Conservation (phyloP, 208 protist species). For the Endotrypanum monterogeii region DNA sequence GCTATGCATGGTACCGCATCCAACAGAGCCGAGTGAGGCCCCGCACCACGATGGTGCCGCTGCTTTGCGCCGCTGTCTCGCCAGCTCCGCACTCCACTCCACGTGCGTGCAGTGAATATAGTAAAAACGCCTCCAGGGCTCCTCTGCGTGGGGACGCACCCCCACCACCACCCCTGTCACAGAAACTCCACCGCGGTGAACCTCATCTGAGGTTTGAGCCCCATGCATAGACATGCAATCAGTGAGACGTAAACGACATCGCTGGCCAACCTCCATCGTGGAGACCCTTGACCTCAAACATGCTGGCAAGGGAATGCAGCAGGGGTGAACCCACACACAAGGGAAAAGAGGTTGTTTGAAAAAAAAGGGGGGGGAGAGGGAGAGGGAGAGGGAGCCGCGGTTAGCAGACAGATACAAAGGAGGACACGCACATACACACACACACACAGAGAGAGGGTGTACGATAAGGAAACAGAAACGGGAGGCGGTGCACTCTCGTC, state of each 20-base stretch:
- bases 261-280: constrained; percentile 44
- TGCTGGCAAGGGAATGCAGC: background rate
- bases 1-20: constrained; percentile 30
- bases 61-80: constrained; percentile 20
- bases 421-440: background rate
- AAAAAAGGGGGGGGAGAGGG: background rate
- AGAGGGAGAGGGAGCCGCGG: too few relatives aligned
- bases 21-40: constrained; percentile 9
- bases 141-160: constrained; percentile 51
- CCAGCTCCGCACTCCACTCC: constrained; percentile 29
- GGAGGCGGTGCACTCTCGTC: too few relatives aligned
- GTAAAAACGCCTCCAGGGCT: constrained; percentile 40
- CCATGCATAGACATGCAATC: constrained; percentile 2
- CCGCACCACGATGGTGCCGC: constrained; percentile 26
- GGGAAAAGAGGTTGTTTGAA: background rate
- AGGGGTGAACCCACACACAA: background rate
- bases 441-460: background rate
- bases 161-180: constrained; percentile 50
- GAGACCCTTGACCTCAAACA: background rate
- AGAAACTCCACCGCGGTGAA: constrained; percentile 7
- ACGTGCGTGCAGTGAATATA: constrained; percentile 56
- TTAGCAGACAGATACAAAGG: too few relatives aligned
- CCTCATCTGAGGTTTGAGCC: background rate
- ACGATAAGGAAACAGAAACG: too few relatives aligned
- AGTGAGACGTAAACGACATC: constrained; percentile 29